Base-by-base conservation (phyloP, 768 basidiomycete species). In the Postia placenta region DNA sequence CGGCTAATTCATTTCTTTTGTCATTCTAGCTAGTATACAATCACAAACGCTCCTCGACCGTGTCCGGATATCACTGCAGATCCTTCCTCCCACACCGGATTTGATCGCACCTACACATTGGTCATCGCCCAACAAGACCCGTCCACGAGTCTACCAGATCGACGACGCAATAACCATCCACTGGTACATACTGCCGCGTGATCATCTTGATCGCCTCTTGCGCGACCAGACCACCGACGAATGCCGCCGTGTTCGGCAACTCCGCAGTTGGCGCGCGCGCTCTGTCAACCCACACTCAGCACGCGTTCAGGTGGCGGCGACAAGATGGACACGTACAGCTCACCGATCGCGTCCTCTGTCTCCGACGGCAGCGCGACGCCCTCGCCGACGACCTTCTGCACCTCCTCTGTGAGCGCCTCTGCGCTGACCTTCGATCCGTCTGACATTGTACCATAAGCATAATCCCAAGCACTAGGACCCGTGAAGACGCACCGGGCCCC, bases 161-260 rank as follows among this genome's bases (percentile, higher is more conserved):
- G 42, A 95, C 71, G 20, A 91, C 74, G 57, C 87, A 89, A 55
- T 85, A 85, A 12, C 91, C 89, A 52, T 85, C 80, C 54, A 95
- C 77, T 6, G 96, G 94, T 12, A 94, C 77, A 63, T 99, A 99
- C 67, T 99, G 96, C 59, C 81, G 83, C 49, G 95, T 99, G 59
- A 95, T 85, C 69, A 98, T 76, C 76, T 99, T 98, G 75, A 98
- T 98, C 5, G 84, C 83, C 63, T 99, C 96, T 58, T 99, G 96
- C 22, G 94, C 92, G 17, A 97, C 85, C 28, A 98, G 66, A 2
- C 96, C 96, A 1, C 96, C 96, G 0, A 97, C 71, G 60, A 98
- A 81, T 1, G 94, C 94, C 0, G 95, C 91, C 1, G 85, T 93
- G 56, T 93, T 98, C 5, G 95, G 95, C 2, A 98, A 69, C 59